Conservation (phyloP, 108 stramenopile genomes). For the Craspedostauros australis region DNA sequence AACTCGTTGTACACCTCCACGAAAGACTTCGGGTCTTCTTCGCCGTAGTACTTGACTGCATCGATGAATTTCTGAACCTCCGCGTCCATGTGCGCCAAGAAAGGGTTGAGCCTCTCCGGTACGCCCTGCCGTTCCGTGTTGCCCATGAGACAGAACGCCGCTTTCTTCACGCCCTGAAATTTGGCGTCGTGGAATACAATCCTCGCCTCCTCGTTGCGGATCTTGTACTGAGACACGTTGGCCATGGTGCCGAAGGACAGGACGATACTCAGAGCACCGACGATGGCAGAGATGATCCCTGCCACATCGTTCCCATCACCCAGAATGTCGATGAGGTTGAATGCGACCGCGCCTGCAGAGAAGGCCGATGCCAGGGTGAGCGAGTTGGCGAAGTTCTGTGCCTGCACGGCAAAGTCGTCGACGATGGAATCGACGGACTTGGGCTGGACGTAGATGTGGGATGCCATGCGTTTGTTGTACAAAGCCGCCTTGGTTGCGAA, state of each 20-base stretch:
- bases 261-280: background rate
- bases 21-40: conserved; percentile 20
- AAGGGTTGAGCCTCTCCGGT: conserved; percentile 11
- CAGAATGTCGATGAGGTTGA: background rate
- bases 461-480: background rate
- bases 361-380: background rate
- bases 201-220: conserved; percentile 20
- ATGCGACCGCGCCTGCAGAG: background rate
- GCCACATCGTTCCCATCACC: background rate
- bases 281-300: background rate
- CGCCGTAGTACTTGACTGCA: conserved; percentile 18
- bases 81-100: conserved; percentile 12
- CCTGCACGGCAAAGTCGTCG: conserved; percentile 8
- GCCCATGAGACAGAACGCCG: conserved; percentile 6
- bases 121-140: background rate
- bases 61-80: conserved; percentile 12
- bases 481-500: conserved; percentile 13
- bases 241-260: background rate
- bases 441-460: background rate
- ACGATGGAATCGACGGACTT: conserved; percentile 5
- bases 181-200: conserved; percentile 5
- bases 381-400: conserved; percentile 2
- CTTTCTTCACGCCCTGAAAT: conserved; percentile 13
- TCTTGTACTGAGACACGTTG: conserved; percentile 9
- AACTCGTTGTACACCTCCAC: conserved; percentile 10